Percentiles rank a stretch among this genome's conserved stretches.
These are phyloP conservation scores for Anisodus tanguticus DNA, from an alignment of 257 asterid species.

Conservation along the genomic window DNA sequence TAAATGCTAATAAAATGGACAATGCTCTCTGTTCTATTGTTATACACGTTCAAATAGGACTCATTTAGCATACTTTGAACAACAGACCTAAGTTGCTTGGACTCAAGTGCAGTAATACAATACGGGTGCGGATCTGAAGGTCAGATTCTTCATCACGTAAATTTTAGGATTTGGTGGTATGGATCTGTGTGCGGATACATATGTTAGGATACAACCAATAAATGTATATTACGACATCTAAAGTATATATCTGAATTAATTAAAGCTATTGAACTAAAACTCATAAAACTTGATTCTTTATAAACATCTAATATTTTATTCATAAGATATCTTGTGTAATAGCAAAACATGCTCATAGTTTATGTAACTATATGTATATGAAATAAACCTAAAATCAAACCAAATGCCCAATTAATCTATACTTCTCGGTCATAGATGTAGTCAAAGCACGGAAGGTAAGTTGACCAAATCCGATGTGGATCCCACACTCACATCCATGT, in stretches of 20 bases:
- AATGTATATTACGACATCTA: not conserved
- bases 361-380: not conserved
- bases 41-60: not conserved
- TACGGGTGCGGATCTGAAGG: not conserved
- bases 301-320: not conserved
- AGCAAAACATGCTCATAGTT: not conserved
- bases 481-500: not conserved
- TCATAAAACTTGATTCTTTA: not conserved
- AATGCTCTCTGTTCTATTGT: not conserved
- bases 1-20: not conserved
- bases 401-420: not conserved
- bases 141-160: not conserved
- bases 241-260: not conserved
- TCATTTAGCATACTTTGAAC: not conserved
- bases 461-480: not conserved
- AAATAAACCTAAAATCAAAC: not conserved
- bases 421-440: no score
- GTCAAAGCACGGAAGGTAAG: no score
- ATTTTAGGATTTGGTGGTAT: not conserved
- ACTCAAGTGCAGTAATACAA: not conserved
- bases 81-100: slow-evolving; percentile 14
- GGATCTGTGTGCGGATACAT: not conserved
- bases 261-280: not conserved
- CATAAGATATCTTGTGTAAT: not conserved
- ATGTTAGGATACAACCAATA: not conserved